A percentile compares a stretch with the other conserved stretches of the same genome.
Evolutionary conservation across 225 moss, liverwort and hornwort species (phyloP).

Genomic region (Pseudisothecium myosuroides): DNA sequence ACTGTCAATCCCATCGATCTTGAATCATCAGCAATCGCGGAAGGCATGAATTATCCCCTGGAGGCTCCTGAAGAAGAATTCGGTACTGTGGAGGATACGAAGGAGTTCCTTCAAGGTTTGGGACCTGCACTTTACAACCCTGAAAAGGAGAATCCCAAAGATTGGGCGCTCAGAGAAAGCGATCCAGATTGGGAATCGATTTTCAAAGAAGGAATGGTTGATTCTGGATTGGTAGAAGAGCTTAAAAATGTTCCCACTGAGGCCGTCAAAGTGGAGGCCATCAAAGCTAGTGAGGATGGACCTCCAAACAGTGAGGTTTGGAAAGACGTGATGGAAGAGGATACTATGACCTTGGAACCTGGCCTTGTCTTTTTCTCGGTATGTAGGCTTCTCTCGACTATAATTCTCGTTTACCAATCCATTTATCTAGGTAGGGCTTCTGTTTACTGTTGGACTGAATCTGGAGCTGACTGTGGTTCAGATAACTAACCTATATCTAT

Average conservation of each 20-base stretch:
- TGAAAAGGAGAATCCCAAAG: conserved; percentile 17
- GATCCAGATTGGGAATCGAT: conserved; percentile 51
- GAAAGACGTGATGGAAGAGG: conserved; percentile 86
- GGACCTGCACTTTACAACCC: conserved; percentile 28
- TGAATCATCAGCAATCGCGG: conserved; percentile 31
- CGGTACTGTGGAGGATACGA: conserved; percentile 20
- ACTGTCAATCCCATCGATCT: conserved; percentile 34
- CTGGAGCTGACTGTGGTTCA: neutral
- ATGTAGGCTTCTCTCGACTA: neutral
- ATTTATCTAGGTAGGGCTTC: neutral
- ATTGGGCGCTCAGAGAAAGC: conserved; percentile 18
- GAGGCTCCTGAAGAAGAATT: conserved; percentile 4
- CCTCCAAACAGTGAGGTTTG: conserved; percentile 19
- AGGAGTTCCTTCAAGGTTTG: conserved; percentile 21
- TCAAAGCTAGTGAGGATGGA: conserved; percentile 10
- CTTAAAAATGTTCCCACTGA: conserved; percentile 7
- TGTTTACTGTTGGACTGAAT: neutral
- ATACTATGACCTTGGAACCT: conserved; percentile 55
- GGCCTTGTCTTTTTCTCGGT: conserved; percentile 93
- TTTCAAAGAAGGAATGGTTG: conserved; percentile 18
- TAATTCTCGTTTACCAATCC: neutral
- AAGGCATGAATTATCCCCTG: conserved; percentile 27
- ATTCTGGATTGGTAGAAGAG: conserved; percentile 24
- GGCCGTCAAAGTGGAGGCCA: conserved; percentile 5
- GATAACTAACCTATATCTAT: neutral